phyloP scores from a whole-genome alignment of 177 flowering plant species.

The Tripterygium wilfordii region DNA sequence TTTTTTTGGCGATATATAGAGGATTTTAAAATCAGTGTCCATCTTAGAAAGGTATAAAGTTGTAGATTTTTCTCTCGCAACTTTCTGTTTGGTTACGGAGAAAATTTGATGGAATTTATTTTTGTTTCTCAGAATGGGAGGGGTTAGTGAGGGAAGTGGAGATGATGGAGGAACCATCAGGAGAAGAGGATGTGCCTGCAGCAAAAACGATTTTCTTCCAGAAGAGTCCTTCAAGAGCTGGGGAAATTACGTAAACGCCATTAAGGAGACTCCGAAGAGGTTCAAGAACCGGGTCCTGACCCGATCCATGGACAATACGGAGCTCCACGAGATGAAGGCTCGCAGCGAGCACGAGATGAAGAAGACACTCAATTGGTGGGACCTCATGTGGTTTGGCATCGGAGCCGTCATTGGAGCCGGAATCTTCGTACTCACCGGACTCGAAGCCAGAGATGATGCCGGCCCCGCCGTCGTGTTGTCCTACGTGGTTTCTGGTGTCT shows the following conservation, averaged over 20 bases:
- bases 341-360: constrained; percentile 58
- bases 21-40: no score
- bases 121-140: not conserved
- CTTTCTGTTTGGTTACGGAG: not conserved
- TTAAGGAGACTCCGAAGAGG: constrained; percentile 30
- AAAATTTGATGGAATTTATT: not conserved
- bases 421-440: constrained; percentile 67
- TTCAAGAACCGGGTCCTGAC: constrained; percentile 38
- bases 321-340: constrained; percentile 39
- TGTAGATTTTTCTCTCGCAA: not conserved
- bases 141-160: constrained; percentile 3
- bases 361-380: constrained; percentile 61
- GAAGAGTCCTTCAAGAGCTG: constrained; percentile 62
- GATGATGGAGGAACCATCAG: constrained; percentile 5
- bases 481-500: constrained; percentile 51
- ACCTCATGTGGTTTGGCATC: constrained; percentile 70
- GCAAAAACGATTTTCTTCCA: constrained; percentile 55
- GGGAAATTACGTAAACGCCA: constrained; percentile 40
- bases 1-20: no score
- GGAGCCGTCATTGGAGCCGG: constrained; percentile 76
- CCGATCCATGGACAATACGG: constrained; percentile 43
- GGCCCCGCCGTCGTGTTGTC: constrained; percentile 74
- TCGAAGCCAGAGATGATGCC: constrained; percentile 30
- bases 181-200: constrained; percentile 29
- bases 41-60: no score